Base-by-base conservation (phyloP, 306 rosid genomes). In the Ochetophila trinervis region DNA sequence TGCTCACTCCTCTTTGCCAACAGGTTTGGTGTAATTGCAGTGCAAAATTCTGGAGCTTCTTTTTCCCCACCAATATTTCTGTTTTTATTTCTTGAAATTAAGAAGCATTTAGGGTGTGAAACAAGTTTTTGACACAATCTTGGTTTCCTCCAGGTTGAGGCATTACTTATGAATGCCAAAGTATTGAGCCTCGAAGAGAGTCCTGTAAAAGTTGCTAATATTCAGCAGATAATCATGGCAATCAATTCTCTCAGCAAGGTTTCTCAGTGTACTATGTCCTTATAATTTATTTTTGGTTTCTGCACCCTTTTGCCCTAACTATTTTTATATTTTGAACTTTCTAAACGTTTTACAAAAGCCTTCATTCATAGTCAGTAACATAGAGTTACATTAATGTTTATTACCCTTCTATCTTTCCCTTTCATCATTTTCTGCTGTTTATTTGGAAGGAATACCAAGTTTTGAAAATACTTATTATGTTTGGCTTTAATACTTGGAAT, bases 181-280 rank as follows among this genome's bases (percentile, higher is more conserved):
- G 73, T 65, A 67, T 78, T 72, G 80, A 78, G 82, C 66, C 74
- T 67, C 16, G 97, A 84, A 77, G 97, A 86, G 85, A 71, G 76
- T 53, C 76, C 82, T 70, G 79, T 79, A 74, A 93, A 91, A 78
- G 59, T 88, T 84, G 74, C 78, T 68, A 79, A 77, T 23, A 72
- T 87, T 56, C 90, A 90, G 90, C 97, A 93, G 82, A 93, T 90
- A 66, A 90, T 93, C 52, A 75, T 89, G 89, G 97, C 95, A 18
- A 90, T 93, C 40, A 90, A 88, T 84, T 79, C 96, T 53, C 95
- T 93, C 80, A 93, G 99, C 93, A 93, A 93, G 99, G 99, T 93
- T 63, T 59, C 48, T 75, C 32, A 59, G 58, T 61, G 50, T 44
- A 50, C 71, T 49, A 68, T 80, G 51, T 62, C 35, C 59, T 54